phyloP scores from a whole-genome alignment of 768 basidiomycete species.

The Phylloporus rhodoxanthus region DNA sequence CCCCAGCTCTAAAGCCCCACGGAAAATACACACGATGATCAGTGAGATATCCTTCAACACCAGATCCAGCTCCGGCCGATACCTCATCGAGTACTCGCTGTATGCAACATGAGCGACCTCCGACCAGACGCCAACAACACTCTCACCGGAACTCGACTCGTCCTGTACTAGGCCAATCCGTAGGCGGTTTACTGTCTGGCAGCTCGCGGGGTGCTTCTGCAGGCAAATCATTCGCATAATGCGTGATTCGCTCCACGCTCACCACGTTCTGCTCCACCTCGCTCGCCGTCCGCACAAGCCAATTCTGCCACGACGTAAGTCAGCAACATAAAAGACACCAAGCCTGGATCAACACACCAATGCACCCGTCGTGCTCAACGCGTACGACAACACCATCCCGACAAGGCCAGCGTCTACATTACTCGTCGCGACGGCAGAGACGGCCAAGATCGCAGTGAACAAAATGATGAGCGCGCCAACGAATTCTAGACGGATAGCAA shows the following conservation, averaged over 20 bases:
- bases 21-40: conserved; percentile 44
- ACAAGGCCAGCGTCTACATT: conserved; percentile 85
- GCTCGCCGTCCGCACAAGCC: conserved; percentile 76
- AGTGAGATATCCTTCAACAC: conserved; percentile 72
- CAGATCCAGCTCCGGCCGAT: conserved; percentile 73
- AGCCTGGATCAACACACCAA: conserved; percentile 44
- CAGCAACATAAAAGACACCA: neutral
- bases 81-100: conserved; percentile 69
- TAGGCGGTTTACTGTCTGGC: conserved; percentile 47
- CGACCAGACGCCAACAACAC: too few species aligned
- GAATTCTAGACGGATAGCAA: conserved; percentile 78
- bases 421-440: conserved; percentile 65
- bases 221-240: conserved; percentile 63
- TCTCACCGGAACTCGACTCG: conserved; percentile 63
- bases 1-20: neutral
- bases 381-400: conserved; percentile 81
- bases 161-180: conserved; percentile 70
- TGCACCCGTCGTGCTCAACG: conserved; percentile 75
- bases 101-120: neutral
- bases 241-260: conserved; percentile 80
- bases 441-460: conserved; percentile 58
- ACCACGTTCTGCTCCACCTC: conserved; percentile 92
- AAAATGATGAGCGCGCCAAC: conserved; percentile 79
- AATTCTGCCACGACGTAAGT: conserved; percentile 59
- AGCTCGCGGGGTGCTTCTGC: conserved; percentile 74